A percentile compares a stretch with the other conserved stretches of the same genome.
phyloP scores from a whole-genome alignment of 148 eudicot genomes.

The Nepenthes gracilis region DNA sequence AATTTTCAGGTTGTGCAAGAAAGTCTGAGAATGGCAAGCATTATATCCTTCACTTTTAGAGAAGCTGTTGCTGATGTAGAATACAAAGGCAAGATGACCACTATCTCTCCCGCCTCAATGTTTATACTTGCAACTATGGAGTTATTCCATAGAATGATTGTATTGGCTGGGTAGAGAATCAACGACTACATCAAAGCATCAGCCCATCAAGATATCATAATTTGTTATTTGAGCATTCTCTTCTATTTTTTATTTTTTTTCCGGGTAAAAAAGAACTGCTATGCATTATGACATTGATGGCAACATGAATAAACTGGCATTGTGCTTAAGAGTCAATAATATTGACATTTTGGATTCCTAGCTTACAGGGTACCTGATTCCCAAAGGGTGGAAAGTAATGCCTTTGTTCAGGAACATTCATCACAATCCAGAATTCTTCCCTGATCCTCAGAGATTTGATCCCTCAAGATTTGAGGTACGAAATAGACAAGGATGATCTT shows the following conservation, averaged over 20 bases:
- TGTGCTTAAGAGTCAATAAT: no score
- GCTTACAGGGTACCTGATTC: slow-evolving; percentile 42
- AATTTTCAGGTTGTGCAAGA: slow-evolving; percentile 31
- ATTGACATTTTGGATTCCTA: not conserved
- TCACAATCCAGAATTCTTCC: slow-evolving; percentile 48
- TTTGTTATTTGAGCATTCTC: no score
- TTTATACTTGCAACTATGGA: no score
- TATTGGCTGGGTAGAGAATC: no score
- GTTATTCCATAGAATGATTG: no score
- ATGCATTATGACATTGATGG: no score
- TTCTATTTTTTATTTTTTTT: no score
- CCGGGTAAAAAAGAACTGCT: no score
- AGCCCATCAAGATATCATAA: no score
- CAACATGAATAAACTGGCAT: no score
- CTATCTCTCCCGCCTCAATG: not conserved
- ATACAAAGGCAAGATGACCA: slow-evolving; percentile 28
- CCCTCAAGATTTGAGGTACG: slow-evolving; percentile 57
- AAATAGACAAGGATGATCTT: not conserved
- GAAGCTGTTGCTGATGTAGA: slow-evolving; percentile 51
- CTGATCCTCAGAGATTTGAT: slow-evolving; percentile 40
- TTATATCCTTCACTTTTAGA: slow-evolving; percentile 47
- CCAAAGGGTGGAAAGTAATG: slow-evolving; percentile 70
- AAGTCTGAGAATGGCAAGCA: slow-evolving; percentile 53
- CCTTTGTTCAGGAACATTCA: slow-evolving; percentile 64
- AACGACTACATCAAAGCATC: no score